These are phyloP conservation scores for Mycocentrospora acerina DNA, from an alignment of 2,329 filamentous ascomycete genomes.

Conservation along the genomic window DNA sequence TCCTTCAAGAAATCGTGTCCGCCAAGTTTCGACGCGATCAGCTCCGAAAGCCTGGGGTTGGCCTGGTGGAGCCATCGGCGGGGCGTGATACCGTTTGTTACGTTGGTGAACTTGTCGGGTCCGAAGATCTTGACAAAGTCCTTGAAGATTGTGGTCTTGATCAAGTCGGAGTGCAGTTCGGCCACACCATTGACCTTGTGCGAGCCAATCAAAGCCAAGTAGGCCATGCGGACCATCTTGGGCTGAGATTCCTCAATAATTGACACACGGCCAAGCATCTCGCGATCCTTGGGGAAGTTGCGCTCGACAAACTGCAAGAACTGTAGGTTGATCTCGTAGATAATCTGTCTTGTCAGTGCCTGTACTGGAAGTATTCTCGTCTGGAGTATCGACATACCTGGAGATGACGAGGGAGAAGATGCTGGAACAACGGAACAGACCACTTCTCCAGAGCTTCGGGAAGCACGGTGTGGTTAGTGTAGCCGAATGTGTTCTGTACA, in stretches of 20 bases:
- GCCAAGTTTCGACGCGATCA: slow-evolving; percentile 88
- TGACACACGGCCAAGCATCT: slow-evolving; percentile 83
- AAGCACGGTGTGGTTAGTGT: slow-evolving; percentile 98
- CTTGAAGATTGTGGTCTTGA: slow-evolving; percentile 99
- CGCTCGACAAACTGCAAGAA: slow-evolving; percentile 93
- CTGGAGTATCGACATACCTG: slow-evolving; percentile 49
- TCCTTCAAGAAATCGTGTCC: slow-evolving; percentile 86
- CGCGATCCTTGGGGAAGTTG: slow-evolving; percentile 83
- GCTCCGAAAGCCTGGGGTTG: slow-evolving; percentile 85
- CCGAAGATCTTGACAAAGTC: slow-evolving; percentile 96
- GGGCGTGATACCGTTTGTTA: slow-evolving; percentile 97
- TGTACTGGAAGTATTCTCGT: not conserved
- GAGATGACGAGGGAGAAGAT: slow-evolving; percentile 88
- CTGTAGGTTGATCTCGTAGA: slow-evolving; percentile 95
- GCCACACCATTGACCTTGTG: slow-evolving; percentile 99
- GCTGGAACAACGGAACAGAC: slow-evolving; percentile 89
- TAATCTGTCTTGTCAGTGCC: slow-evolving; percentile 57
- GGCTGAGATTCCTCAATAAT: slow-evolving; percentile 96
- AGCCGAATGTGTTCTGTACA: slow-evolving; percentile 71
- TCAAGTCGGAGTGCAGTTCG: slow-evolving; percentile 94
- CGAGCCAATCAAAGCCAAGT: slow-evolving; percentile 89
- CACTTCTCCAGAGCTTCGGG: slow-evolving; percentile 98
- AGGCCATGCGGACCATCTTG: slow-evolving; percentile 98
- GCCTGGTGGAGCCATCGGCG: slow-evolving; percentile 96
- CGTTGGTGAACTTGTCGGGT: slow-evolving; percentile 96